Conservation (phyloP, 1,284 basidiomycete genomes). For the Chondrostereum purpureum region DNA sequence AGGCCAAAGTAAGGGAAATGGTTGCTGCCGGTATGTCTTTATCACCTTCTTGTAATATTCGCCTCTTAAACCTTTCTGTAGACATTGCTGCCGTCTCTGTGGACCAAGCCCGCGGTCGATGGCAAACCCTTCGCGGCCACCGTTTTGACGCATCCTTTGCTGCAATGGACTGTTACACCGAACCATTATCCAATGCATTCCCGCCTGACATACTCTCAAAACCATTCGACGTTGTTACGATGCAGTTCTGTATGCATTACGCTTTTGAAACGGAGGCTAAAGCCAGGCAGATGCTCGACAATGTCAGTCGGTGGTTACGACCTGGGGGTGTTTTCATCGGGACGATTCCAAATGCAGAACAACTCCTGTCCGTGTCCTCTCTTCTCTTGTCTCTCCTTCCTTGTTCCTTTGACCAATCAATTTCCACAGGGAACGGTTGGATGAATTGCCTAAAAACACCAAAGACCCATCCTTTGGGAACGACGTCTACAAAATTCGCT, state of each 20-base stretch:
- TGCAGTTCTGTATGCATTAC: conserved; percentile 99
- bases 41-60: conserved; percentile 5
- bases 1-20: conserved; percentile 77
- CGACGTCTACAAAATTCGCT: conserved; percentile 82
- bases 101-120: conserved; percentile 79
- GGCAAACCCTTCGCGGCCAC: conserved; percentile 40
- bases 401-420: no score
- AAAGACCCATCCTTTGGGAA: conserved; percentile 84
- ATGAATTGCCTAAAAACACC: conserved; percentile 52
- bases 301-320: conserved; percentile 78
- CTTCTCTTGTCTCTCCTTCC: no score
- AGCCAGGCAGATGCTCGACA: conserved; percentile 88
- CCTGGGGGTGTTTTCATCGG: conserved; percentile 88
- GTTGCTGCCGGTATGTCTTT: conserved; percentile 75
- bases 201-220: conserved; percentile 47
- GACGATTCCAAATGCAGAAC: conserved; percentile 85
- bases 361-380: conserved; percentile 62
- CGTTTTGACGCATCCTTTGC: conserved; percentile 79
- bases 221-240: conserved; percentile 89
- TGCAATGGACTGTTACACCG: conserved; percentile 84
- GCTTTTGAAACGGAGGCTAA: conserved; percentile 89
- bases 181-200: conserved; percentile 67
- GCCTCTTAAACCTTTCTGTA: conserved; percentile 22
- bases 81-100: conserved; percentile 91
- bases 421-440: conserved; percentile 52